Base-by-base conservation (phyloP, 2,329 filamentous ascomycete species). In the Didymella pinodella region DNA sequence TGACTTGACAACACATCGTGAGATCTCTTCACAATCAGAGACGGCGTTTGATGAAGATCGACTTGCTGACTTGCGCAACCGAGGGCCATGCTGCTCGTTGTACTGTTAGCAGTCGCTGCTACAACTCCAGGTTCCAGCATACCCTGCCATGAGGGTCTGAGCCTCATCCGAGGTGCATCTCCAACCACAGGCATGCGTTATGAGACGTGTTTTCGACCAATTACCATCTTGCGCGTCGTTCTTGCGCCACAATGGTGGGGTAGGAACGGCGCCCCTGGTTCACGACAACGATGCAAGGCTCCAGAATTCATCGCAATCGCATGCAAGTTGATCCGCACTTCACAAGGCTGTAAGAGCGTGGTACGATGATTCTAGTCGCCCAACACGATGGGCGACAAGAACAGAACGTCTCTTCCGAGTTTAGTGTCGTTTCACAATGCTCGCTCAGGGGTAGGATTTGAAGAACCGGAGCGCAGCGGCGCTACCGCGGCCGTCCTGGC, bases 391-490 rank as follows among this genome's bases (percentile, higher is more conserved):
- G 70, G 71, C 71, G 71, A 73, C 62, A 65, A 73, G 69, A 72
- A 65, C 60, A 48, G 34, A 41, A 31, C 22, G 54, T 54, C 50
- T 41, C 31, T 63, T 63, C 62, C 38, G 41, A 67, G 57, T 46
- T 48, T 60, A 60, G 57, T 52, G 51, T 48, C 46, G 73, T 76
- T 75, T 76, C 73, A 76, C 51, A 61, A 62, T 57, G 63, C 61
- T 60, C 57, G 51, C 57, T 60, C 57, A 60, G 57, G 57, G 57
- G 57, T 56, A 55, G 29, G 41, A 56, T 52, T 55, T 50, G 51
- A 52, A 60, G 58, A 60, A 62, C 65, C 66, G 57, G 65, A 63
- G 63, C 60, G 57, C 65, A 66, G 65, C 66, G 65, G 66, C 68
- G 69, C 71, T 67, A 71, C 68, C 58, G 65, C 65, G 62, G 61